Base-by-base conservation (phyloP, 345 rosid genomes). In the Murraya koenigii region DNA sequence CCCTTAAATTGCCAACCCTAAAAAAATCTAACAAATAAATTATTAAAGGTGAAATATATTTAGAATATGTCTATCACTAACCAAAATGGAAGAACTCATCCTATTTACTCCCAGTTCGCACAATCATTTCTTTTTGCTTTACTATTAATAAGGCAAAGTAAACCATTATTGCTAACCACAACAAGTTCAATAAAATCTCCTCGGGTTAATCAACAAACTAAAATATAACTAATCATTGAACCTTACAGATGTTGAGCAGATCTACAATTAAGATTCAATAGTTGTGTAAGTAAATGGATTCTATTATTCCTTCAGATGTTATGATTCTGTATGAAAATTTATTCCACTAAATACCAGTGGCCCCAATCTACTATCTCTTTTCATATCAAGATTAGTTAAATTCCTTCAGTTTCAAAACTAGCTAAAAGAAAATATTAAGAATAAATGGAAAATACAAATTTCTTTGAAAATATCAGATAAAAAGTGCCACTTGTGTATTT, bases 331-430 rank as follows among this genome's bases (percentile, higher is more conserved):
- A 41, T 41, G 4, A 41, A 10, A 2, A 0, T 41, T 41, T 41
- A 41, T 10, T 39, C 47, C 47, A 2, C 47, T 41, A 41, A 14
- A 41, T 74, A 90, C 76, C 77, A 83, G 65, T 11, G 85, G 74
- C 60, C 92, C 92, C 72, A 71, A 4, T 75, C 96, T 84, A 82
- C 87, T 85, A 71, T 96, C 99, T 73, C 94, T 89, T 90, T 90
- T 96, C 99, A 94, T 89, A 70, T 80, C 74, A 55, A 9, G 73
- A 36, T 75, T 32, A 25, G 44, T 30, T 47, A 75, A 60, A 74
- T 68, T 72, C 49, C n/a, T 75, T 75, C 58, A 85, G 75, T 72
- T 74, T 38, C 41, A 19, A 60, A 66, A 44, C 76, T 74, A 30
- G 49, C 47, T 17, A 69, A 30, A 66, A 59, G n/a, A 59, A 75